These are phyloP conservation scores for Quercus glauca DNA, from an alignment of 306 rosid species.

Conservation along the genomic window DNA sequence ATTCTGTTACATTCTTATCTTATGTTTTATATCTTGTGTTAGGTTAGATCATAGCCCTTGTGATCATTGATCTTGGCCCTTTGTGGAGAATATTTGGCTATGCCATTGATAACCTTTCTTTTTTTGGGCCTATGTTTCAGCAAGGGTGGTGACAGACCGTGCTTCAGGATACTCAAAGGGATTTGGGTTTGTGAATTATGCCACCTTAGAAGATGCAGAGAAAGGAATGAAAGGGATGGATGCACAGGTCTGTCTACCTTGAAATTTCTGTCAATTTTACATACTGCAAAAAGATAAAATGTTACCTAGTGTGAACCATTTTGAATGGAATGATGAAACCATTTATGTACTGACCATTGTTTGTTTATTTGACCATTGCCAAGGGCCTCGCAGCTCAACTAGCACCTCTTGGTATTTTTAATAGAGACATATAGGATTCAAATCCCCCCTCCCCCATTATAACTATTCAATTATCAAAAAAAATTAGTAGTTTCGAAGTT, in stretches of 20 bases:
- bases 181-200: conserved; percentile 4
- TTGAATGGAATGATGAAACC: background rate
- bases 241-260: background rate
- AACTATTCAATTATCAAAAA: too few relatives aligned
- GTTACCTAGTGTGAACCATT: background rate
- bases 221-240: conserved; percentile 8
- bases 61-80: background rate
- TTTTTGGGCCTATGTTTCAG: background rate
- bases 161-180: conserved; percentile 10
- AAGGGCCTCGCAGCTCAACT: too few relatives aligned
- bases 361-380: background rate
- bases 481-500: background rate
- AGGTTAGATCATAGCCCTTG: background rate
- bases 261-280: background rate
- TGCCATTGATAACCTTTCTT: background rate
- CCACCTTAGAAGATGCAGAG: conserved; percentile 4
- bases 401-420: too few relatives aligned
- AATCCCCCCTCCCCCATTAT: too few relatives aligned
- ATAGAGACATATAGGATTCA: background rate
- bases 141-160: conserved; percentile 1
- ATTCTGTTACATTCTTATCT: background rate
- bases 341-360: background rate
- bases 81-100: background rate
- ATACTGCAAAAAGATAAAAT: background rate
- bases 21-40: background rate